Base-by-base conservation (phyloP, 2,329 filamentous ascomycete genomes). In the Colletotrichum sp. region DNA sequence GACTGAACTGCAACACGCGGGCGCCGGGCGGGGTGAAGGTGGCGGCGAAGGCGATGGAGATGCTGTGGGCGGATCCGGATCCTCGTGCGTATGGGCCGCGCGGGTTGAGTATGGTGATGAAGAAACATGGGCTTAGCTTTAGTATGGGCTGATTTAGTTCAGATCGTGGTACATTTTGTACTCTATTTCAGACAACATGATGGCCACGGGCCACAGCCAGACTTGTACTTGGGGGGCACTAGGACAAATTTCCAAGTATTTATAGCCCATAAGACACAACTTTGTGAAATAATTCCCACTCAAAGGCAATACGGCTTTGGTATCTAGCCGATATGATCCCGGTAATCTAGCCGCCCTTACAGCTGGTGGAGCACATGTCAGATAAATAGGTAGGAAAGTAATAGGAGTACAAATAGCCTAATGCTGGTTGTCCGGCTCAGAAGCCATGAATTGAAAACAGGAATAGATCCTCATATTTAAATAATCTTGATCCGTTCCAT, bases 101-200 rank as follows among this genome's bases (percentile, higher is more conserved):
- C 2, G 70, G 63, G 2, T 5, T 68, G 15, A 32, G 59, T 13
- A 59, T 67, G 34, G 34, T 52, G 6, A 68, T 68, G 70, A 72
- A 68, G 63, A 68, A 68, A n/a, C 49, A 68, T 8, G 70, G 32
- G 3, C 15, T 72, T 2, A 68, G 63, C 16, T 49, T 72, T 18
- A 34, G 63, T 12, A 60, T 72, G 70, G 65, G 63, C 21, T 68
- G 15, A 71, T 4, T 1, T 3, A 13, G 2, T 9, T 10, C 16
- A 6, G 1, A 2, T 21, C 1, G 2, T 57, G 24, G 39, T 6
- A 12, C 8, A 2, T 44, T 10, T n/a, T 4, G 39, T n/a, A n/a
- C 8, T 6, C 8, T 10, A 9, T n/a, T 44, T n/a, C 2, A 5
- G 16, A 2, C 10, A 3, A 44, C 1, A 39, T 0, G 16, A 18